Percentiles rank a stretch among this genome's conserved stretches.
phyloP scores from a whole-genome alignment of 352 stramenopile species.

The Phytophthora constricta region DNA sequence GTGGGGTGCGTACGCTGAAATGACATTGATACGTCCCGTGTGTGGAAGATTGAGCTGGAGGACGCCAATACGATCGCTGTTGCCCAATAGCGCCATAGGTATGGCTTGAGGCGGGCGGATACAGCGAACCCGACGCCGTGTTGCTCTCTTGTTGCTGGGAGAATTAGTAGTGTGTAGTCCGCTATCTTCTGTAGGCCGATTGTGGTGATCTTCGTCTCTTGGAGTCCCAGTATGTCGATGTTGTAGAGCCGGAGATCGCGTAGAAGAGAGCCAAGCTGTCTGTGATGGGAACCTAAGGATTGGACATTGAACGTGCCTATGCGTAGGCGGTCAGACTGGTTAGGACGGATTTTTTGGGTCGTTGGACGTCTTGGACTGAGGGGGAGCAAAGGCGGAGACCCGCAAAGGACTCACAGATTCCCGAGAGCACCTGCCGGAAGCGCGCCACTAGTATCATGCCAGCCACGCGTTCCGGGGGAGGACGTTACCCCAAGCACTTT shows the following conservation, averaged over 20 bases:
- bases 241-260: neutral
- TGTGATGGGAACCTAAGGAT: neutral
- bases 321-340: neutral
- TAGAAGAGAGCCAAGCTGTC: neutral
- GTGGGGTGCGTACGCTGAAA: neutral
- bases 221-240: neutral
- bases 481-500: neutral
- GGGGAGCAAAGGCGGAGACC: neutral
- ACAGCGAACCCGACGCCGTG: neutral
- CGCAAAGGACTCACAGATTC: neutral
- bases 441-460: neutral
- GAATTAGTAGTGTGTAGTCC: neutral
- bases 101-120: neutral
- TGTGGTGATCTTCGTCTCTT: neutral
- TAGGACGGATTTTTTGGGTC: neutral
- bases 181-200: slow-evolving; percentile 26
- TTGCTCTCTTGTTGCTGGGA: neutral
- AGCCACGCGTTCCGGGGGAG: neutral
- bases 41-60: neutral
- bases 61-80: neutral
- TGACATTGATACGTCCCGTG: neutral
- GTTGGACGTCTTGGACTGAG: neutral
- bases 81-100: neutral
- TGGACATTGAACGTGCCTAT: slow-evolving; percentile 2
- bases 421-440: slow-evolving; percentile 4